Base-by-base conservation (phyloP, 2,329 filamentous ascomycete genomes). In the Tolypocladium tropicale region DNA sequence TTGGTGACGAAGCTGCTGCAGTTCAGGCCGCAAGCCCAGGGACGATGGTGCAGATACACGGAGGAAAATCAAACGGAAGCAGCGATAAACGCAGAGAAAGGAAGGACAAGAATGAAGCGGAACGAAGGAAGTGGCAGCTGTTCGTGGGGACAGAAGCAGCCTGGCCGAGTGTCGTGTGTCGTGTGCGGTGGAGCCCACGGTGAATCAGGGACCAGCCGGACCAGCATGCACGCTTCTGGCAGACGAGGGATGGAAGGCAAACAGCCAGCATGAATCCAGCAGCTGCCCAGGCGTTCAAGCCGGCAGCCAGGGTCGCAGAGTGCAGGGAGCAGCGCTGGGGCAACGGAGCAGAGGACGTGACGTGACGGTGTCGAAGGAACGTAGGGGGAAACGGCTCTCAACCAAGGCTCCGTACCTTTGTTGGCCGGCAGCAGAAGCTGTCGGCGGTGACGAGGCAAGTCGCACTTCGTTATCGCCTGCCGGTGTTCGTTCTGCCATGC, bases 401-500 rank as follows among this genome's bases (percentile, higher is more conserved):
- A n/a, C n/a, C n/a, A n/a, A n/a, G n/a, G n/a, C n/a, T 49, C 18
- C 46, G 56, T 61, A 66, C 64, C 64, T 66, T 61, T 62, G 59
- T 56, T 62, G 56, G 57, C 61, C 59, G 59, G 63, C 61, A 64
- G 62, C 57, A 59, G 66, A 63, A 58, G 67, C 62, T 67, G 64
- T 67, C 64, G 70, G 66, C 64, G 70, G 63, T 63, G 63, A 64
- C 63, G 73, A 70, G 65, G 75, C 75, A 72, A 76, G 76, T 75
- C 74, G 78, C 76, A 74, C 74, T 74, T 79, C 75, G 78, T 78
- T 77, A 72, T 81, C 77, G 73, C 75, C 74, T 77, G 70, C 68
- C 70, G 69, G 65, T 72, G 72, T 83, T 82, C 76, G 80, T 78
- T 83, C 80, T 82, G 81, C 81, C 81, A 84, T 84, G 79, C 71